Conservation (phyloP, 2,329 filamentous ascomycete genomes). For the Teratosphaeria viscida region DNA sequence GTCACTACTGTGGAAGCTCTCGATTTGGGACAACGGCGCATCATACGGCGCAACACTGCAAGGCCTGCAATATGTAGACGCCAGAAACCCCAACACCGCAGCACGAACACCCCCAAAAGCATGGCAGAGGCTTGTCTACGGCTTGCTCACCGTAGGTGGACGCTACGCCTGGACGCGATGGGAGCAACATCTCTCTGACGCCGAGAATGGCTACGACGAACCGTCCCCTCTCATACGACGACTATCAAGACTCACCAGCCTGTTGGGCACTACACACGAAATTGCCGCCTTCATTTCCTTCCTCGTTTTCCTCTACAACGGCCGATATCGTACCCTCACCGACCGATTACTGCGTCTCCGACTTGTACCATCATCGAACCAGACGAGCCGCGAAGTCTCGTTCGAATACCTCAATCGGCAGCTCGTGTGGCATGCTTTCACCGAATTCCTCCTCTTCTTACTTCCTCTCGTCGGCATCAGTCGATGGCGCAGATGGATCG, state of each 20-base stretch:
- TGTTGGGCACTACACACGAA: conserved; percentile 64
- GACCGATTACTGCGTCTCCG: conserved; percentile 78
- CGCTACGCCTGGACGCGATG: conserved; percentile 85
- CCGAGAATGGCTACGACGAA: conserved; percentile 62
- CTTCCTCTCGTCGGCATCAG: conserved; percentile 93
- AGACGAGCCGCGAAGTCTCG: conserved; percentile 82
- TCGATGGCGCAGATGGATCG: conserved; percentile 84
- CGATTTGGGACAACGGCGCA: conserved; percentile 91
- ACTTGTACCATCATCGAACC: conserved; percentile 71
- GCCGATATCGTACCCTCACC: conserved; percentile 79
- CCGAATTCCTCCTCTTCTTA: conserved; percentile 93
- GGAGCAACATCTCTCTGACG: conserved; percentile 73
- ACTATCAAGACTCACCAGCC: conserved; percentile 59
- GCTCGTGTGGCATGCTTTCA: conserved; percentile 99
- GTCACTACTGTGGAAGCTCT: conserved; percentile 80
- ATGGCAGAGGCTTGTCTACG: conserved; percentile 77
- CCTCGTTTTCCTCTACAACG: conserved; percentile 80
- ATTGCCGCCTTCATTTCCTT: conserved; percentile 76
- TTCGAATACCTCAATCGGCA: conserved; percentile 98
- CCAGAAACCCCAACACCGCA: conserved; percentile 36
- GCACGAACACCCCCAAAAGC: conserved; percentile 41
- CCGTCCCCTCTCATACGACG: conserved; percentile 41
- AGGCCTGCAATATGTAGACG: conserved; percentile 82
- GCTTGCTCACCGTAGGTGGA: conserved; percentile 74
- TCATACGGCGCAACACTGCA: conserved; percentile 90